Evolutionary conservation across 306 rosid genomes (phyloP).

Genomic region (Cicer bijugum): DNA sequence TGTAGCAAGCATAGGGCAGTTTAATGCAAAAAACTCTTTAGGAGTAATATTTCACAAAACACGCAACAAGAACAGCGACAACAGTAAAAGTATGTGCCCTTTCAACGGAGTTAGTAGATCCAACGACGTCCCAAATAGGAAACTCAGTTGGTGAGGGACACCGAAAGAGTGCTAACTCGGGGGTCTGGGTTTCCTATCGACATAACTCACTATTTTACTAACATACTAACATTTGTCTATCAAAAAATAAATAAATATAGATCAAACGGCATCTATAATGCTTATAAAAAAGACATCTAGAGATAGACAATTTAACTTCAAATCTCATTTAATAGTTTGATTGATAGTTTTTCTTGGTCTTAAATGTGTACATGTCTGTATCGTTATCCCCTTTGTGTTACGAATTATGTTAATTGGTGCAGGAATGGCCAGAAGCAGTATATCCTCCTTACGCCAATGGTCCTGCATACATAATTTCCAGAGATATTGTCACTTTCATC

Average conservation of each 20-base stretch:
- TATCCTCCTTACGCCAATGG: conserved; percentile 99
- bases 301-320: not conserved
- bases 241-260: not conserved
- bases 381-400: conserved; percentile 18
- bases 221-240: too few relatives aligned
- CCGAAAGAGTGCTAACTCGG: too few relatives aligned
- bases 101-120: not conserved
- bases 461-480: conserved; percentile 85
- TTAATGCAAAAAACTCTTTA: not conserved
- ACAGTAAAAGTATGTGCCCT: not conserved
- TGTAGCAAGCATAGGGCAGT: not conserved
- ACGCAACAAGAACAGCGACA: not conserved
- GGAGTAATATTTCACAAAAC: not conserved
- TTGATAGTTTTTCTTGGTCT: conserved; percentile 1
- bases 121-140: too few relatives aligned
- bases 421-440: conserved; percentile 96
- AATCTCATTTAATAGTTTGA: not conserved
- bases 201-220: too few relatives aligned
- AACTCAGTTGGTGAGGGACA: too few relatives aligned
- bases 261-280: not conserved
- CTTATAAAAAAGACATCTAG: not conserved
- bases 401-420: conserved; percentile 44
- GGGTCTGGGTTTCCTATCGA: too few relatives aligned
- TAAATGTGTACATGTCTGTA: not conserved
- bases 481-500: conserved; percentile 70